phyloP scores from a whole-genome alignment of 2,329 filamentous ascomycete genomes.

The Fusarium longipes region DNA sequence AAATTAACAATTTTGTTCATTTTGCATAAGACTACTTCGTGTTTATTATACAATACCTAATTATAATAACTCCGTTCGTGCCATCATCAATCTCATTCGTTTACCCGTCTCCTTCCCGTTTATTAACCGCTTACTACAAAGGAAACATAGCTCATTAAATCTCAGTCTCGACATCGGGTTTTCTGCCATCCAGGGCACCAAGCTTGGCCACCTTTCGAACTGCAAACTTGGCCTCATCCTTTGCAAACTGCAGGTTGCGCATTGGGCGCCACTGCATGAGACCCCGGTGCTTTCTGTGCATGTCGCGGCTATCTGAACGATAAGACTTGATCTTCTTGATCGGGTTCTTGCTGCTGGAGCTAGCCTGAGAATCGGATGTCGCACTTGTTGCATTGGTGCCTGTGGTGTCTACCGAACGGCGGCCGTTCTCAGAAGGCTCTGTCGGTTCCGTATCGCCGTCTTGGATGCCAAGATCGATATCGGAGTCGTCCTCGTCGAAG shows the following conservation, averaged over 20 bases:
- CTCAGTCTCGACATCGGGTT: constrained; percentile 90
- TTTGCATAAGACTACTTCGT: constrained; percentile 20
- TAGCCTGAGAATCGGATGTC: constrained; percentile 49
- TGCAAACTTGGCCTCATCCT: constrained; percentile 85
- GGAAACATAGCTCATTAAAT: constrained; percentile 51
- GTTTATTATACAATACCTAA: constrained; percentile 35
- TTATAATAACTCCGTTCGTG: constrained; percentile 26
- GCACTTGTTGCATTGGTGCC: constrained; percentile 47
- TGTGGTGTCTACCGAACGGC: constrained; percentile 55
- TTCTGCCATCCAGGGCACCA: constrained; percentile 80
- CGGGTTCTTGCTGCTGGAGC: constrained; percentile 61
- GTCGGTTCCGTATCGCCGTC: constrained; percentile 59
- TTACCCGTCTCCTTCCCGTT: neutral
- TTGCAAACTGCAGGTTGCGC: constrained; percentile 86
- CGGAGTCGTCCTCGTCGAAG: constrained; percentile 54
- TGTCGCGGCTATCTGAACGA: constrained; percentile 74
- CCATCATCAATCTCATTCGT: constrained; percentile 33
- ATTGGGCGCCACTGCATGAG: constrained; percentile 96
- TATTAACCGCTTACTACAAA: constrained; percentile 2
- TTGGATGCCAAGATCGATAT: constrained; percentile 68
- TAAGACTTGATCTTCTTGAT: constrained; percentile 70
- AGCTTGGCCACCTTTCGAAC: constrained; percentile 80
- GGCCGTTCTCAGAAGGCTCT: constrained; percentile 45
- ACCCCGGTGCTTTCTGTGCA: constrained; percentile 88
- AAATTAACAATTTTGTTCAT: neutral